Conservation (phyloP, 805 yeast genomes). For the Candida piceae region DNA sequence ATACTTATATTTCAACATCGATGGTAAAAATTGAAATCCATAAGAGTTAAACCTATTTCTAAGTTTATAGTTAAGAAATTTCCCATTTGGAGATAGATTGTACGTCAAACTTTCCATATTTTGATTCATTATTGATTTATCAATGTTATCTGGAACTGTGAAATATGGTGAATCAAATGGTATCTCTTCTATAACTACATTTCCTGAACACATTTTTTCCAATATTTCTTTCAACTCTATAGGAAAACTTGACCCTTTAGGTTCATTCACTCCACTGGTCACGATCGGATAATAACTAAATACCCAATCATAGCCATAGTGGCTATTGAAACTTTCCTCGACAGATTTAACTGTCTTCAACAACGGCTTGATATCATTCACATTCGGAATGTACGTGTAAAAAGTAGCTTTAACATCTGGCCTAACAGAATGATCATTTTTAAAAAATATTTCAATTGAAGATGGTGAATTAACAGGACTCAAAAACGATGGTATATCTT, state of each 20-base stretch:
- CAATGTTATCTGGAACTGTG: conserved; percentile 68
- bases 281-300: conserved; percentile 59
- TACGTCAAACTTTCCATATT: conserved; percentile 28
- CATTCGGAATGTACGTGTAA: conserved; percentile 21
- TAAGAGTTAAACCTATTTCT: conserved; percentile 51
- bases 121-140: conserved; percentile 49
- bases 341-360: conserved; percentile 40
- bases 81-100: conserved; percentile 25
- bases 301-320: conserved; percentile 84
- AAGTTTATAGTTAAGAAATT: conserved; percentile 42
- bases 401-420: conserved; percentile 19
- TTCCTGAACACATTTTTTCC: conserved; percentile 61
- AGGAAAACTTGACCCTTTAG: no score
- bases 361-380: conserved; percentile 6
- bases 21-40: conserved; percentile 38
- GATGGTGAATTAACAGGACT: conserved; percentile 1
- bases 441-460: no score
- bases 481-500: no score
- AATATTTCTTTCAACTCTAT: conserved; percentile 63
- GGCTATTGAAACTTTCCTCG: conserved; percentile 76
- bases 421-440: conserved; percentile 1
- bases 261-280: conserved; percentile 19
- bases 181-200: conserved; percentile 62
- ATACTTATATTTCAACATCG: conserved; percentile 43
- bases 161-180: conserved; percentile 45